phyloP scores from a whole-genome alignment of 1,139 yeast genomes.

The Debaryomyces sp. region DNA sequence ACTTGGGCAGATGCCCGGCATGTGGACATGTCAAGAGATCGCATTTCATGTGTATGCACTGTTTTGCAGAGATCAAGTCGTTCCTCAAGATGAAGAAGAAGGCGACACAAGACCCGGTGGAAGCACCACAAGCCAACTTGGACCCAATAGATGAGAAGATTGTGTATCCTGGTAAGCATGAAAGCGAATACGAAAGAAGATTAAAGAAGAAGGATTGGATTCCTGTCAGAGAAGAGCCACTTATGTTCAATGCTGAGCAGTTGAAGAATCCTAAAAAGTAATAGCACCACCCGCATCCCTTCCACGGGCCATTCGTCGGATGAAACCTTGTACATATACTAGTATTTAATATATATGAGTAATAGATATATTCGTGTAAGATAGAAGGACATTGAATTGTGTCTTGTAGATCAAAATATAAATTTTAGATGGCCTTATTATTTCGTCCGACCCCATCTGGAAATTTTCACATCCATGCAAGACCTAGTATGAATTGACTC shows the following conservation, averaged over 20 bases:
- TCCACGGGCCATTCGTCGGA: background rate
- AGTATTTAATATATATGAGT: slow-evolving; percentile 1
- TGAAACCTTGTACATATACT: slow-evolving; percentile 7
- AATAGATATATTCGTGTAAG: slow-evolving; percentile 6
- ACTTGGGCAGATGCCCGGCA: slow-evolving; percentile 88
- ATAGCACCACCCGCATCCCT: background rate
- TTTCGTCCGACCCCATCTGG: slow-evolving; percentile 3
- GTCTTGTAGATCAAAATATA: background rate
- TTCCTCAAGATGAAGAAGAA: slow-evolving; percentile 63
- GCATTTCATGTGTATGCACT: slow-evolving; percentile 89
- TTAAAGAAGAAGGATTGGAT: slow-evolving; percentile 66
- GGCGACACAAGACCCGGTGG: slow-evolving; percentile 28
- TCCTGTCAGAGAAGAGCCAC: slow-evolving; percentile 49
- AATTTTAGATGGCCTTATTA: background rate
- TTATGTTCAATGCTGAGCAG: slow-evolving; percentile 25
- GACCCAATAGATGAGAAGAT: slow-evolving; percentile 65
- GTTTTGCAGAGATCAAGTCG: slow-evolving; percentile 78
- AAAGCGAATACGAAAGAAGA: slow-evolving; percentile 46
- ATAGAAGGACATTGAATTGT: background rate
- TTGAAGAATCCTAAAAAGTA: slow-evolving; percentile 4
- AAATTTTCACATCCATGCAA: slow-evolving; percentile 7
- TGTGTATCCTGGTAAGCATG: slow-evolving; percentile 71
- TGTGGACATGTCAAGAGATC: slow-evolving; percentile 93
- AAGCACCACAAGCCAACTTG: slow-evolving; percentile 51
- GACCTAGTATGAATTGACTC: background rate